Percentiles rank a stretch among this genome's conserved stretches.
These are phyloP conservation scores for Gastroboletus turbinatus DNA, from an alignment of 1,284 basidiomycete species.

Conservation along the genomic window DNA sequence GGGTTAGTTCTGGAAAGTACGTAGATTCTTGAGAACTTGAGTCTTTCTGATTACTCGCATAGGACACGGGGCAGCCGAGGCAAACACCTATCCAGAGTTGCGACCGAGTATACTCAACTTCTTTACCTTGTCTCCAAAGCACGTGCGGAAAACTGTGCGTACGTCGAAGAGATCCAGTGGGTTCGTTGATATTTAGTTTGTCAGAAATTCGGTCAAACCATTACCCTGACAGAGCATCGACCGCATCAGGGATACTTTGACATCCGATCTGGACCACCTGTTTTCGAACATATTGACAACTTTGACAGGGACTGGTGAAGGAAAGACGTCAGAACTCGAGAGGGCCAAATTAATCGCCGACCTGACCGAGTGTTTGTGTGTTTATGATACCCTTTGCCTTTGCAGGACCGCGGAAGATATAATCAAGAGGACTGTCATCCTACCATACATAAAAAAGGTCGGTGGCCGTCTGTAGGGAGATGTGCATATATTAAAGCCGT, in stretches of 20 bases:
- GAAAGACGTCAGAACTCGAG: constrained; percentile 55
- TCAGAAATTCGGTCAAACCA: constrained; percentile 12
- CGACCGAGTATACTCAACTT: constrained; percentile 90
- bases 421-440: constrained; percentile 67
- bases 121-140: constrained; percentile 88
- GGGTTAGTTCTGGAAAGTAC: constrained; percentile 26
- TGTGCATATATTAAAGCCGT: neutral
- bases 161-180: constrained; percentile 82
- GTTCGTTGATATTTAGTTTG: constrained; percentile 53
- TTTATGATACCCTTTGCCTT: constrained; percentile 79
- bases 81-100: constrained; percentile 84
- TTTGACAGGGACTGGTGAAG: constrained; percentile 47
- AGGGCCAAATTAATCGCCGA: constrained; percentile 62
- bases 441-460: constrained; percentile 76
- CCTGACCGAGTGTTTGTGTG: constrained; percentile 75
- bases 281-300: constrained; percentile 59
- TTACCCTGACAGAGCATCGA: constrained; percentile 64
- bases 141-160: constrained; percentile 67
- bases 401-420: constrained; percentile 88
- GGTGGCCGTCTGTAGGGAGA: constrained; percentile 13
- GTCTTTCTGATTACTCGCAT: constrained; percentile 2
- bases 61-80: constrained; percentile 66
- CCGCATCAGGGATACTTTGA: constrained; percentile 76
- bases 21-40: neutral
- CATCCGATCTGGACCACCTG: constrained; percentile 79